These are phyloP conservation scores for Mollisia scopiformis DNA, from an alignment of 2,329 filamentous ascomycete genomes.

Conservation along the genomic window DNA sequence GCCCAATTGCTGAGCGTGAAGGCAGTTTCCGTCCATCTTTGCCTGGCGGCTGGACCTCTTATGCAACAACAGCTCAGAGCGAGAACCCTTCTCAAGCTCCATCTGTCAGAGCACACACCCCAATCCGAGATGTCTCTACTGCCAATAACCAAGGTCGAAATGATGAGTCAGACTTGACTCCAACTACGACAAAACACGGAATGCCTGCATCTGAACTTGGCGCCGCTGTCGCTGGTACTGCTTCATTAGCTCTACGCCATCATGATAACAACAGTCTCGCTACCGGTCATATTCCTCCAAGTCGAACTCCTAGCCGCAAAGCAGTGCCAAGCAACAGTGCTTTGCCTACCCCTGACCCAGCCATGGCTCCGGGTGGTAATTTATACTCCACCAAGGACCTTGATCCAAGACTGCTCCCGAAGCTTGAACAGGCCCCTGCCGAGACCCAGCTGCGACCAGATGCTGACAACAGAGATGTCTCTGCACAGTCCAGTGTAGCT, in stretches of 20 bases:
- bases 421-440: constrained; percentile 21
- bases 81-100: constrained; percentile 13
- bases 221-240: constrained; percentile 24
- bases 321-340: constrained; percentile 7
- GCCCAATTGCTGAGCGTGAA: constrained; percentile 29
- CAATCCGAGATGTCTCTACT: constrained; percentile 8
- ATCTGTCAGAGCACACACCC: constrained; percentile 3
- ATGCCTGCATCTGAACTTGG: constrained; percentile 21
- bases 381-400: constrained; percentile 26
- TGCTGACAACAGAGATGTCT: constrained; percentile 34
- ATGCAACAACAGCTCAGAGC: constrained; percentile 28
- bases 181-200: constrained; percentile 27
- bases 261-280: background rate
- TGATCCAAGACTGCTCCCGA: constrained; percentile 30
- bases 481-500: constrained; percentile 39
- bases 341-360: constrained; percentile 27
- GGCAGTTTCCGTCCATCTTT: constrained; percentile 34
- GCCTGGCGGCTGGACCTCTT: constrained; percentile 37
- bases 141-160: constrained; percentile 2
- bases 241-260: background rate
- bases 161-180: constrained; percentile 27
- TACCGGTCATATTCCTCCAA: background rate
- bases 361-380: constrained; percentile 28
- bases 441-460: constrained; percentile 31
- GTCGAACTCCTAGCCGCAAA: constrained; percentile 7